These are phyloP conservation scores for Ceratocystis huliohia DNA, from an alignment of 2,329 filamentous ascomycete genomes.

Conservation along the genomic window DNA sequence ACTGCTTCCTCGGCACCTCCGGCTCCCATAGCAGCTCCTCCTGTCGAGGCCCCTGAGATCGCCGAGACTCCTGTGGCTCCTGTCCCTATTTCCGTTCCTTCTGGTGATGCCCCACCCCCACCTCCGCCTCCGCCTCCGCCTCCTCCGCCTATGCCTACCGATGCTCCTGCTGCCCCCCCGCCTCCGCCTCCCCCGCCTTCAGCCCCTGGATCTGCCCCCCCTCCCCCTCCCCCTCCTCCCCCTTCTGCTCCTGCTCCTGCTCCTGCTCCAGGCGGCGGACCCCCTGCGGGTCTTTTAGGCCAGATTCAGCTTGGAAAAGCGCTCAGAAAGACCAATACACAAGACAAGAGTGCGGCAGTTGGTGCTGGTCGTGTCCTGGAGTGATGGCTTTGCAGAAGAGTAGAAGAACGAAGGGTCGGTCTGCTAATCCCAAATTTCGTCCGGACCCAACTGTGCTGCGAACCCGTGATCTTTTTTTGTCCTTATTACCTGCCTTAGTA, in stretches of 20 bases:
- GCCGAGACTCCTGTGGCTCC: constrained; percentile 26
- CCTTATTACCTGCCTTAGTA: neutral
- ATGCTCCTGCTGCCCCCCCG: constrained; percentile 29
- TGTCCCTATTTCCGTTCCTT: constrained; percentile 26
- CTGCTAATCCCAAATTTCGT: neutral
- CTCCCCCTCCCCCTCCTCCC: constrained; percentile 28
- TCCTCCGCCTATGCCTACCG: constrained; percentile 29
- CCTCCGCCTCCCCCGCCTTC: constrained; percentile 29
- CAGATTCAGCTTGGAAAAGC: constrained; percentile 71
- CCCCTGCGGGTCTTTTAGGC: constrained; percentile 55
- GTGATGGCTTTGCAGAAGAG: constrained; percentile 22
- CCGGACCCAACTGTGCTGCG: neutral
- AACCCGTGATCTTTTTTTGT: neutral
- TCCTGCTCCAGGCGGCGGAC: constrained; percentile 32
- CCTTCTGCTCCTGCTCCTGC: constrained; percentile 21
- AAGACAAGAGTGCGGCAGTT: constrained; percentile 63
- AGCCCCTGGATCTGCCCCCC: constrained; percentile 27
- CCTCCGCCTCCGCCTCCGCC: constrained; percentile 23
- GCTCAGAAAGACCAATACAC: constrained; percentile 78
- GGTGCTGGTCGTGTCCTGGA: constrained; percentile 64
- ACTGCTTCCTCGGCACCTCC: constrained; percentile 32
- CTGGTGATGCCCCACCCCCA: constrained; percentile 23
- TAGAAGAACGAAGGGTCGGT: neutral
- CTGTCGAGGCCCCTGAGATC: constrained; percentile 26
- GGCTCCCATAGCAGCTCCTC: constrained; percentile 30